Evolutionary conservation across 163 green algal species (phyloP), one percentile per base, ranked within the genome.

Genomic region (Scenedesmus sp.): DNA sequence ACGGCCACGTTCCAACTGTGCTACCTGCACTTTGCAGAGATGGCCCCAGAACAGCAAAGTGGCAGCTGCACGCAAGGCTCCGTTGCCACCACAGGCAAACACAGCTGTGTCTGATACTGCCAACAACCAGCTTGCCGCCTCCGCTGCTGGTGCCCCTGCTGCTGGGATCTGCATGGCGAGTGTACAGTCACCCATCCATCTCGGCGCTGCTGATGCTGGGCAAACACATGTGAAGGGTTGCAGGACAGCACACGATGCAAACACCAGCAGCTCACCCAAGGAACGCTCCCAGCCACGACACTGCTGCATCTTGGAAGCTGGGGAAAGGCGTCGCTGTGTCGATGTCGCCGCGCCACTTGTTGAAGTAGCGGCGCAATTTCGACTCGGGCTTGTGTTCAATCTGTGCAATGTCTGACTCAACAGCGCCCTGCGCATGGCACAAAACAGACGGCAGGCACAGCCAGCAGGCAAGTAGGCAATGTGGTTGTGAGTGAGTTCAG

Each of bases 211-310:
- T 83, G 35, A 6, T 59, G 20, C 76, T 83, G 42, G n/a, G n/a
- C n/a, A n/a, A n/a, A n/a, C n/a, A n/a, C n/a, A n/a, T n/a, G n/a
- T n/a, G n/a, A n/a, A n/a, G n/a, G n/a, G n/a, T 46, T 56, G 44
- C 80, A 44, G 46, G 42, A 37, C 22, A 81, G 83, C 4, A 26
- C 10, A 35, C 7, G 24, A 7, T 73, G 61, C 24, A 10, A 73
- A 10, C 20, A 72, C 59, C 59, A 81, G 70, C 35, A 51, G 15
- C 85, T 44, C 46, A 90, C 85, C 90, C 87, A 4, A 94, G 33
- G 53, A 94, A 94, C 33, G 92, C 92, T 49, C 92, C 92, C 33
- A 93, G 20, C 46, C 73, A 93, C n/a, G 46, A 43, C 18, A 92
- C 61, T 4, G 88, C 42, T 35, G 83, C 49, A 30, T 93, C 92